Percentiles rank a stretch among this genome's conserved stretches.
These are phyloP conservation scores for Mycosphaerelloides madeirae DNA, from an alignment of 2,329 filamentous ascomycete species.

Conservation along the genomic window DNA sequence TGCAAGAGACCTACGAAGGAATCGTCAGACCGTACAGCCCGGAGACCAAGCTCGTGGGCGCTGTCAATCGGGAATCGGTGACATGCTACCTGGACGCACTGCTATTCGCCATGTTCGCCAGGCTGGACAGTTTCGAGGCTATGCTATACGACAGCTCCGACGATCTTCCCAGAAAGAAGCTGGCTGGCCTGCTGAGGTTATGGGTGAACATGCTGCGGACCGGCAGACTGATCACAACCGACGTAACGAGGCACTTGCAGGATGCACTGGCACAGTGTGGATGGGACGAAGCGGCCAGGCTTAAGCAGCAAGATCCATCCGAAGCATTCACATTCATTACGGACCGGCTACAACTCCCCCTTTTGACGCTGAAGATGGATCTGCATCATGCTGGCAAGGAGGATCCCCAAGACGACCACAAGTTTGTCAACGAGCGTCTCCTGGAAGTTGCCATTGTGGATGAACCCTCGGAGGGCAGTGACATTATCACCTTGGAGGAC, in stretches of 20 bases:
- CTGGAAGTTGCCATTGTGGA: conserved; percentile 86
- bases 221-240: conserved; percentile 77
- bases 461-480: conserved; percentile 59
- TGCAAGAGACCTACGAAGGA: conserved; percentile 77
- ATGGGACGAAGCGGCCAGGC: conserved; percentile 71
- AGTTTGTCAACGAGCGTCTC: conserved; percentile 85
- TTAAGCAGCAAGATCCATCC: conserved; percentile 90
- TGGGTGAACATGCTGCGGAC: conserved; percentile 91
- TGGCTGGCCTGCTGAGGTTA: conserved; percentile 73
- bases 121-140: conserved; percentile 83
- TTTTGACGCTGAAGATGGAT: conserved; percentile 88
- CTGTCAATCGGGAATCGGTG: conserved; percentile 76
- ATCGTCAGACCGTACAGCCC: conserved; percentile 71
- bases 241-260: conserved; percentile 80
- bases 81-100: conserved; percentile 94
- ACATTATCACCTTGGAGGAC: conserved; percentile 70
- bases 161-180: conserved; percentile 65
- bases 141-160: conserved; percentile 78
- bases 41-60: conserved; percentile 68
- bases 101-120: conserved; percentile 92
- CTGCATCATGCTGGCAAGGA: conserved; percentile 88
- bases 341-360: conserved; percentile 77
- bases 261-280: conserved; percentile 78
- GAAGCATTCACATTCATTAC: conserved; percentile 96
- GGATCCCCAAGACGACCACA: conserved; percentile 81